Base-by-base conservation (phyloP, 2,329 filamentous ascomycete genomes). In the Hymenoscyphus fructigenus region DNA sequence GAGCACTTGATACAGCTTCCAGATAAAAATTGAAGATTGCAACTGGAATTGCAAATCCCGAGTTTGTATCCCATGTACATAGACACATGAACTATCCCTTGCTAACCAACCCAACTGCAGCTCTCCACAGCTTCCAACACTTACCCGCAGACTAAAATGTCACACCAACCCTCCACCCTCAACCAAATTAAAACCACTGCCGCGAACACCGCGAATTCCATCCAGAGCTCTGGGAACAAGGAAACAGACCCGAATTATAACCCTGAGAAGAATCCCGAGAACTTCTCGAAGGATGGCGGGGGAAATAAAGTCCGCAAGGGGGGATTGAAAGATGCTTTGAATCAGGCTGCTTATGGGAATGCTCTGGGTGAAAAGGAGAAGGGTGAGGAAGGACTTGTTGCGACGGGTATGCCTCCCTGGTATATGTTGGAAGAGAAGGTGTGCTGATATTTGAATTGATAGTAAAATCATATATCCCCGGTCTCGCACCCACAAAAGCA, bases 291-390 rank as follows among this genome's bases (percentile, higher is more conserved):
- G 59, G 71, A 72, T 59, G 20, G 17, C 1, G 63, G 70, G 41
- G 70, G 70, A 3, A 71, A 72, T 29, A 65, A 50, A 20, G 64
- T 66, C 61, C 67, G 62, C 57, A 72, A 70, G 47, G 68, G 71
- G 2, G 64, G 62, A 58, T 69, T 67, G 38, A 74, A 74, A 53
- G 66, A 74, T 38, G 66, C 70, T 64, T 66, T 74, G 57, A 70
- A 73, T 41, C 59, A 68, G 29, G 72, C 71, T 59, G 71, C 70
- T 20, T 7, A 57, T 53, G 65, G 44, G n/a, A 50, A 50, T 0
- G 4, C 3, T 6, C n/a, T 9, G 34, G 9, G 68, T 2, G 62
- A 57, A 5, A 9, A 44, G 9, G 50, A 66, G 36, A 41, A 61
- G n/a, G 15, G 44, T 10, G 53, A 65, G 28, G 64, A 66, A 44